Base-by-base conservation (phyloP, 305 asterid genomes). In the Fraxinus sp. region DNA sequence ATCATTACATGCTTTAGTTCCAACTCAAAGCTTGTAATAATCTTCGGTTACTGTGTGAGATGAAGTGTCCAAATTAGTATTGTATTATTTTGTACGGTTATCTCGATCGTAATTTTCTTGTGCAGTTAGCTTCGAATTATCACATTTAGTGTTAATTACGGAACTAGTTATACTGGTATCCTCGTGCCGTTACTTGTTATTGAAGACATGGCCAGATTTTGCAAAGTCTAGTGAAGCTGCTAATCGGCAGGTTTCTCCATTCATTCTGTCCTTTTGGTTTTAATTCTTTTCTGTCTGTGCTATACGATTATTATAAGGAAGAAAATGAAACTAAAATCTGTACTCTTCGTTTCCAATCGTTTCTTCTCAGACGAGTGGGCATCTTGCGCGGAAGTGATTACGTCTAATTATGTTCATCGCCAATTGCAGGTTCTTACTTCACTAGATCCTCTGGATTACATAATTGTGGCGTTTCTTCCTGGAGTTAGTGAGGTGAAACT, bases 121-220 rank as follows among this genome's bases (percentile, higher is more conserved):
- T 88, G 89, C 94, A 96, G 97, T 93, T 86, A 82, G 83, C 86
- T 88, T 92, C 41, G 96, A 92, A 88, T 62, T 85, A 28, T 94
- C 95, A 94, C 98, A 96, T 87, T 86, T 93, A 6, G 92, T 85
- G 91, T 82, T 96, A 88, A 89, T 94, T 68, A 85, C 81, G 39
- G 98, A 97, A 88, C 88, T 93, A 26, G 97, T 93, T 77, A 43
- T 92, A 78, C 84, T 93, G 24, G 89, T 93, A 79, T 94, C 99
- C 30, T 91, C 94, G 1, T 90, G 91, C 82, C 97, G 99, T 77
- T 91, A 85, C 87, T 82, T 93, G 82, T 89, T 96, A 55, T 57
- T 93, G 85, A 93, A 91, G 87, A 87, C 84, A 32, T 94, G 97
- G 97, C 93, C 93, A n/a, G 97, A 94, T 88, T 96, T 96, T 85